A percentile compares a stretch with the other conserved stretches of the same genome.
phyloP scores from a whole-genome alignment of 2,329 filamentous ascomycete species.

The Neonectria ditissima region DNA sequence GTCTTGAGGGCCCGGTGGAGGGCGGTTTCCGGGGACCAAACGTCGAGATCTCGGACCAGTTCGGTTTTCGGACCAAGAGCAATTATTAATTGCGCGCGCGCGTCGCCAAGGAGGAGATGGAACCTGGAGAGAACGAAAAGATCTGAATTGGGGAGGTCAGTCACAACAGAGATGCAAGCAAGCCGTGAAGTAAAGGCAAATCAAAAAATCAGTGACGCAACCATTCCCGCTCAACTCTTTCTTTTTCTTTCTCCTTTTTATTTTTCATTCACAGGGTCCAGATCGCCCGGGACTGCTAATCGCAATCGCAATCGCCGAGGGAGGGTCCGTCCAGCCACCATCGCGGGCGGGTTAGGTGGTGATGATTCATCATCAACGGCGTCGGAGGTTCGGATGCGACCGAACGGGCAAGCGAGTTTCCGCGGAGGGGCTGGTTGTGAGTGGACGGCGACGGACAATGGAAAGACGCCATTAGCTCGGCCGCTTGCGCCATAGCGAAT shows the following conservation, averaged over 20 bases:
- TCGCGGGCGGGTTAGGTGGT: background rate
- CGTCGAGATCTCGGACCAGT: background rate
- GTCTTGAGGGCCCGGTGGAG: conserved; percentile 17
- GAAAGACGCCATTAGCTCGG: conserved; percentile 23
- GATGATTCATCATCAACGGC: conserved; percentile 25
- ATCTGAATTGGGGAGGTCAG: background rate
- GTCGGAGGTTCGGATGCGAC: conserved; percentile 19
- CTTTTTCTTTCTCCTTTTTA: no score
- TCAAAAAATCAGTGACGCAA: background rate
- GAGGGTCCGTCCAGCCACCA: background rate
- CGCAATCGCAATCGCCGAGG: background rate
- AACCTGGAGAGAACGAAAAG: background rate
- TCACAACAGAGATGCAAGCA: background rate
- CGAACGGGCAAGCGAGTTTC: background rate
- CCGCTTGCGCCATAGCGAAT: conserved; percentile 21
- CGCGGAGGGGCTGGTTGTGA: background rate
- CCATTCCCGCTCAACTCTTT: no score
- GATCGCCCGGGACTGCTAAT: background rate
- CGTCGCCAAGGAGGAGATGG: background rate
- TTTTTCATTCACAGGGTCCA: background rate
- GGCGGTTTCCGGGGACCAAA: conserved; percentile 6
- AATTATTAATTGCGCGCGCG: background rate
- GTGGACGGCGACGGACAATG: background rate
- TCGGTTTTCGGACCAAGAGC: background rate
- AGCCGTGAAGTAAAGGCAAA: background rate